Conservation (phyloP, 129 eudicot species). For the Ambrosia trifida region DNA sequence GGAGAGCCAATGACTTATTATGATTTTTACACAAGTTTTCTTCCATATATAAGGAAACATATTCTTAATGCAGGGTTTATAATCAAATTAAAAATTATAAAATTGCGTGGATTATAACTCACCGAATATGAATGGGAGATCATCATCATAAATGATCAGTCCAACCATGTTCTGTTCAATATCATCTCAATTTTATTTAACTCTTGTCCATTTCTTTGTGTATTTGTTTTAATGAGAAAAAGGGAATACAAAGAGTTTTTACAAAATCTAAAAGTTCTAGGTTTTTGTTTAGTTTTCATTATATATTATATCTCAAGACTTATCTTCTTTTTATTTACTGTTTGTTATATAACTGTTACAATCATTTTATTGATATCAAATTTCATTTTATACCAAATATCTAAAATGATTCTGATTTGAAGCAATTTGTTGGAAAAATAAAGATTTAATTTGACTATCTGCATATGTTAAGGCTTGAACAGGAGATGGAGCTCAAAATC, state of each 20-base stretch:
- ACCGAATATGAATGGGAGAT: neutral
- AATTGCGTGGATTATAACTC: neutral
- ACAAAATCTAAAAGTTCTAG: neutral
- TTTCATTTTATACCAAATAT: neutral
- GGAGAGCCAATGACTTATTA: neutral
- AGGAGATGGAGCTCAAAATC: conserved; percentile 68
- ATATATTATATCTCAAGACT: neutral
- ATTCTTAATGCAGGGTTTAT: neutral
- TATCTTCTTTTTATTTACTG: neutral
- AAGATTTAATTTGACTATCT: neutral
- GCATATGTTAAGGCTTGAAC: conserved; percentile 58
- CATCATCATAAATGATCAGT: neutral
- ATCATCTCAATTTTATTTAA: neutral
- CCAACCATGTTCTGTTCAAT: neutral
- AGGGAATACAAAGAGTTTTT: neutral
- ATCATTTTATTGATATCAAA: neutral
- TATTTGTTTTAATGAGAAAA: neutral
- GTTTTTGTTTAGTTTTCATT: neutral
- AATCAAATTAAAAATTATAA: neutral
- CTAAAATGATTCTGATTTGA: neutral
- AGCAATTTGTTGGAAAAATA: neutral
- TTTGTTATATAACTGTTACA: neutral
- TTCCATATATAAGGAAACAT: neutral
- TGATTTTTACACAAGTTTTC: neutral
- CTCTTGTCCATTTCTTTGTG: neutral